Percentiles rank a stretch among this genome's conserved stretches.
These are phyloP conservation scores for Claviceps digitariae DNA, from an alignment of 2,329 filamentous ascomycete species.

Conservation along the genomic window DNA sequence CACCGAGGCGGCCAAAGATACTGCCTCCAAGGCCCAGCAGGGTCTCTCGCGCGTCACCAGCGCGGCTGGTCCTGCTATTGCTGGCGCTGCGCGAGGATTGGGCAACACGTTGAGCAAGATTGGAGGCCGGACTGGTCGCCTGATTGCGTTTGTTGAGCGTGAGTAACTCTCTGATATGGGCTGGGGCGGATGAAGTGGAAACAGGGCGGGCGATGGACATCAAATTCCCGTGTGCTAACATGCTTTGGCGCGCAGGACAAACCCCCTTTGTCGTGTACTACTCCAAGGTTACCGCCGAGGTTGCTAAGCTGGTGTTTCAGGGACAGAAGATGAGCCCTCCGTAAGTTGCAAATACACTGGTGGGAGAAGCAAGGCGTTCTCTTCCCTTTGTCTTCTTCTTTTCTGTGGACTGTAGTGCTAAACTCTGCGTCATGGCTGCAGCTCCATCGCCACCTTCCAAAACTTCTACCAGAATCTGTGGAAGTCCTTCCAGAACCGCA, in stretches of 20 bases:
- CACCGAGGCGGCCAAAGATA: constrained; percentile 25
- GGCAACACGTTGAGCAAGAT: constrained; percentile 57
- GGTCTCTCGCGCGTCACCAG: constrained; percentile 71
- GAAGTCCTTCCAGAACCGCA: constrained; percentile 55
- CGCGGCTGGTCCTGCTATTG: constrained; percentile 65
- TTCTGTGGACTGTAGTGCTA: no score
- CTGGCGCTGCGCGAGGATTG: constrained; percentile 56
- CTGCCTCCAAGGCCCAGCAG: constrained; percentile 48
- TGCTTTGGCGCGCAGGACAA: constrained; percentile 45
- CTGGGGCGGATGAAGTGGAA: neutral
- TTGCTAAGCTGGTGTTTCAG: constrained; percentile 75
- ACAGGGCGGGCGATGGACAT: no score
- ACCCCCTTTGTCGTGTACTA: constrained; percentile 86
- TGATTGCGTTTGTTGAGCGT: constrained; percentile 79
- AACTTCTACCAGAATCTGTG: constrained; percentile 66
- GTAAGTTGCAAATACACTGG: constrained; percentile 45
- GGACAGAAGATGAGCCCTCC: constrained; percentile 87
- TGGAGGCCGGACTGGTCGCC: constrained; percentile 69
- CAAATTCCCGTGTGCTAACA: neutral
- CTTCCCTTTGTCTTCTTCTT: neutral
- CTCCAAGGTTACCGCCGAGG: constrained; percentile 74
- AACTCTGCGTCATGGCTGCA: no score
- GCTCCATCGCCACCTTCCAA: constrained; percentile 71
- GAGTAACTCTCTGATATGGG: no score
- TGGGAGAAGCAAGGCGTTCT: neutral